Conservation (phyloP, 2,329 filamentous ascomycete species). For the Eutypella sp. region DNA sequence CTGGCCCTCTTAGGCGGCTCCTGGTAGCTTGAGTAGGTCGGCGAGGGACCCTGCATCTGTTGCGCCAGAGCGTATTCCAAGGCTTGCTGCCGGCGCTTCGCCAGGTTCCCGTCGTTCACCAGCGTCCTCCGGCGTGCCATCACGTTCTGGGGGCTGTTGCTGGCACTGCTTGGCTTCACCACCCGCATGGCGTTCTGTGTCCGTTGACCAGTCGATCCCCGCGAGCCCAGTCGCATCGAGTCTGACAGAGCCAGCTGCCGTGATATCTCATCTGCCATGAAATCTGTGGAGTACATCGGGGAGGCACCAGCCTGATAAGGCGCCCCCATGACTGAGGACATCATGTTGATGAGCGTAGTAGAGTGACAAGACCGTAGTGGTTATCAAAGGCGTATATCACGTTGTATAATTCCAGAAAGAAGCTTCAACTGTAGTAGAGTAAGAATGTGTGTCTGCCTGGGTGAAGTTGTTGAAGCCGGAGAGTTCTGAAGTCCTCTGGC, state of each 20-base stretch:
- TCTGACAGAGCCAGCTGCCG: constrained; percentile 46
- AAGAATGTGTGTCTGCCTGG: background rate
- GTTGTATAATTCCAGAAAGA: constrained; percentile 2
- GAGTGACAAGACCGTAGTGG: background rate
- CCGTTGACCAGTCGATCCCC: constrained; percentile 46
- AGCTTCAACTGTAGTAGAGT: background rate
- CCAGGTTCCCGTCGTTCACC: constrained; percentile 44
- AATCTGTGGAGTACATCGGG: constrained; percentile 34
- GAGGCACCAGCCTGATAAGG: constrained; percentile 25
- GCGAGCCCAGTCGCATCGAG: constrained; percentile 42
- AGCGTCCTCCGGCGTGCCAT: constrained; percentile 52
- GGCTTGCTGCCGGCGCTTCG: constrained; percentile 41
- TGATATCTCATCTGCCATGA: constrained; percentile 46
- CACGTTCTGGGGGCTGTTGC: constrained; percentile 59
- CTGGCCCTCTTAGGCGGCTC: constrained; percentile 34
- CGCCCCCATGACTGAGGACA: constrained; percentile 30
- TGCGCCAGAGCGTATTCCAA: constrained; percentile 39
- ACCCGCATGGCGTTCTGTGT: constrained; percentile 52
- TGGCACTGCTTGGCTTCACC: constrained; percentile 61
- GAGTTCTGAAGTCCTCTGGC: background rate
- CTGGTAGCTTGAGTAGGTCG: constrained; percentile 23
- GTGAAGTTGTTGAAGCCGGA: background rate
- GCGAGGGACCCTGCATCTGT: constrained; percentile 26
- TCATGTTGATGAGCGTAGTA: constrained; percentile 24
- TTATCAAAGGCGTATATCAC: constrained; percentile 3